Conservation (phyloP, 1,284 basidiomycete species). For the Singerocomus rubriflavus region DNA sequence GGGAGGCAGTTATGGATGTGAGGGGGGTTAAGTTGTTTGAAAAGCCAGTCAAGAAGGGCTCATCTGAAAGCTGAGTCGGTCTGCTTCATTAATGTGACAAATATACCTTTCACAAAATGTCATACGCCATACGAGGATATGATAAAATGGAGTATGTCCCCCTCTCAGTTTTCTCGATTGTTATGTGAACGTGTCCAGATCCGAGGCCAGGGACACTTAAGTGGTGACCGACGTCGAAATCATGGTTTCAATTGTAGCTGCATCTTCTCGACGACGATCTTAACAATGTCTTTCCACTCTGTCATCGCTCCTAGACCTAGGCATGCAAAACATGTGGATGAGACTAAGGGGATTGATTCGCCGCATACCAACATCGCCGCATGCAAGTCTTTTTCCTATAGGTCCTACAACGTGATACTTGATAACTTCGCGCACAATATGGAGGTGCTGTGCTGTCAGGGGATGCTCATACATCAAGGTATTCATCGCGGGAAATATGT, state of each 20-base stretch:
- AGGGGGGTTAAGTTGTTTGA: conserved; percentile 31
- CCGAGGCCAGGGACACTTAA: neutral
- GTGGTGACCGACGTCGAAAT: neutral
- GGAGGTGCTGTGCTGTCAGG: conserved; percentile 82
- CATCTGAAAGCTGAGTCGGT: conserved; percentile 5
- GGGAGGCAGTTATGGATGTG: conserved; percentile 13
- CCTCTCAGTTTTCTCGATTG: neutral
- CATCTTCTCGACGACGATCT: conserved; percentile 61
- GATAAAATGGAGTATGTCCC: neutral
- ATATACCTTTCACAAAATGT: neutral
- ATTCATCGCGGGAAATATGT: conserved; percentile 97
- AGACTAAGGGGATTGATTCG: neutral
- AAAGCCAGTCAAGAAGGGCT: conserved; percentile 3
- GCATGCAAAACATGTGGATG: neutral
- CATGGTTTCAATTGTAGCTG: conserved; percentile 32
- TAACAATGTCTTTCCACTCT: conserved; percentile 83
- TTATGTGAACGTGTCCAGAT: neutral
- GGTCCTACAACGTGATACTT: conserved; percentile 84
- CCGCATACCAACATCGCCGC: conserved; percentile 82
- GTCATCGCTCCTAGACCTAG: conserved; percentile 91
- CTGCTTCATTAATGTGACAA: neutral
- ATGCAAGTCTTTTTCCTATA: conserved; percentile 83
- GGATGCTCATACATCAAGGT: conserved; percentile 96
- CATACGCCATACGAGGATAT: neutral
- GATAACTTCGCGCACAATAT: conserved; percentile 67